Evolutionary conservation across 306 rosid genomes (phyloP), one percentile per base, ranked within the genome.

Genomic region (cucumber (Cucumis sativus)): DNA sequence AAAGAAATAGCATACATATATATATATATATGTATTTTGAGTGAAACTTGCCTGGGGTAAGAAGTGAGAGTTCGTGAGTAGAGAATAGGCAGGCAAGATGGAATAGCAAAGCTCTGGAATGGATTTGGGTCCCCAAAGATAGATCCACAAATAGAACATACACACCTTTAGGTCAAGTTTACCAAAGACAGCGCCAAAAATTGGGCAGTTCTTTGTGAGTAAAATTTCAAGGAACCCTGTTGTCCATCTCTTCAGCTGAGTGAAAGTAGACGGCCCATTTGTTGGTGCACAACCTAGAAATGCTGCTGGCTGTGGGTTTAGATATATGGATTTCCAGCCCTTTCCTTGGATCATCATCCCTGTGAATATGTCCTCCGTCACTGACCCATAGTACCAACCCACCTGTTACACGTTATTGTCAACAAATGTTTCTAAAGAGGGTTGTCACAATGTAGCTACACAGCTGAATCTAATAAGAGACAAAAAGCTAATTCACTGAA

Each of bases 201-300:
- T 43, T 60, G 96, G 97, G 39, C 77, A 81, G 23, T 91, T 79
- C 8, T 76, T 84, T 73, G 85, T 81, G 10, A 87, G 45, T 21
- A 91, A 49, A 40, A 88, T 69, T 82, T 89, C 96, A 28, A 91
- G 80, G 51, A 86, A 30, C 6, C 96, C 93, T 0, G 86, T 82
- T 52, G 84, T 85, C 97, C 97, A 91, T 79, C 97, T 89, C 79
- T 89, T 93, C 4, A 78, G 86, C 85, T 93, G 97, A 28, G 77
- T 63, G 89, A 89, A 68, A 6, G 86, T 7, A 5, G 28, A 23
- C 10, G 96, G 93, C 6, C 84, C 86, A 8, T 82, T 76, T 0
- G 43, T 10, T 1, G 93, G 96, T 6, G 88, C 85, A 67, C 85
- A 81, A 0, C 98, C 97, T 3, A 74, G 68, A 65, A 93, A 91